phyloP scores from a whole-genome alignment of 345 rosid genomes.

The Barbarea vulgaris region DNA sequence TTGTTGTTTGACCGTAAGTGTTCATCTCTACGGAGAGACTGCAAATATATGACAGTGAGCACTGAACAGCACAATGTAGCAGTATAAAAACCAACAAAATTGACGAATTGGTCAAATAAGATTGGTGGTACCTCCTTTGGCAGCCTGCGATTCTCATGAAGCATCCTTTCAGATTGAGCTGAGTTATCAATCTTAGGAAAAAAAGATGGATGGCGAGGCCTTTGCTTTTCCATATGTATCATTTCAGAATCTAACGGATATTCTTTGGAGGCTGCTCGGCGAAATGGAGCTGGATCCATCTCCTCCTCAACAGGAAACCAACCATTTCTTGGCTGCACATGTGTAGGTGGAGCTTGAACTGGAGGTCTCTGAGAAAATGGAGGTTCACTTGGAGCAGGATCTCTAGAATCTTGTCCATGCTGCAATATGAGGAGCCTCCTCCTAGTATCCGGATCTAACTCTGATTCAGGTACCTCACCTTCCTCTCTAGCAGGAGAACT shows the following conservation, averaged over 20 bases:
- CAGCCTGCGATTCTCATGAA: conserved; percentile 77
- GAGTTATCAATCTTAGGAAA: conserved; percentile 69
- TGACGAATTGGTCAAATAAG: conserved; percentile 11
- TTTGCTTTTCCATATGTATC: conserved; percentile 66
- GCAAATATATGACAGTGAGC: conserved; percentile 41
- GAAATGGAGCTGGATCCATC: conserved; percentile 71
- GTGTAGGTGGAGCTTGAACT: conserved; percentile 66
- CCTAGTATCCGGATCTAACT: conserved; percentile 95
- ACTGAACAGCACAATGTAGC: not conserved
- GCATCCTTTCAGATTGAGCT: conserved; percentile 65
- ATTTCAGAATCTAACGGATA: conserved; percentile 66
- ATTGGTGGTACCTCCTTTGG: conserved; percentile 71
- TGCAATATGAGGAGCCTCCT: conserved; percentile 97
- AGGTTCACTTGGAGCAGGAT: conserved; percentile 63
- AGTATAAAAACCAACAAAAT: not conserved
- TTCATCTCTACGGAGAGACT: conserved; percentile 54
- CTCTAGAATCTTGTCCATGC: conserved; percentile 94
- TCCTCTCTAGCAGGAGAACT: conserved; percentile 97
- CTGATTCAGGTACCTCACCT: conserved; percentile 99
- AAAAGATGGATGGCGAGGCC: conserved; percentile 59
- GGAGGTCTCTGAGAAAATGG: conserved; percentile 69
- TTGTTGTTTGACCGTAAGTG: conserved; percentile 59
- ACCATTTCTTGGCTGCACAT: conserved; percentile 60
- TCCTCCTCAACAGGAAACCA: conserved; percentile 90
- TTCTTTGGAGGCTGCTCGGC: conserved; percentile 64